Percentiles rank a stretch among this genome's conserved stretches.
These are phyloP conservation scores for Samsoniella hepiali DNA, from an alignment of 2,329 filamentous ascomycete genomes.

Conservation along the genomic window DNA sequence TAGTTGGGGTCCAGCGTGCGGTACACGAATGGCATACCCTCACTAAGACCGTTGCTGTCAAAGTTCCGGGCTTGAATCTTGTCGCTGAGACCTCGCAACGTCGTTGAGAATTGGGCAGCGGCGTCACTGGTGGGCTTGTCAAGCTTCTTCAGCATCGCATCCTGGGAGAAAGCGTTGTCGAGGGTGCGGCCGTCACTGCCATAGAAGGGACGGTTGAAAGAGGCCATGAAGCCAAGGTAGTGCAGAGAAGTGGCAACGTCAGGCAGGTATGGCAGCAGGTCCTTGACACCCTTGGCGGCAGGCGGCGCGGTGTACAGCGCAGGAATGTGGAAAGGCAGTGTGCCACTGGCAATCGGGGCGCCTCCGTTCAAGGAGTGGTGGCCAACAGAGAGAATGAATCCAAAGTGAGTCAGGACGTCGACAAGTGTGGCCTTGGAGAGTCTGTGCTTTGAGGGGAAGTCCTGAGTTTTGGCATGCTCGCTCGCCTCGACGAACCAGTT, in stretches of 20 bases:
- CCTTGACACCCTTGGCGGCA: slow-evolving; percentile 35
- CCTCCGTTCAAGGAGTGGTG: slow-evolving; percentile 45
- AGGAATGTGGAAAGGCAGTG: slow-evolving; percentile 41
- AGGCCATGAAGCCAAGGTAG: slow-evolving; percentile 36
- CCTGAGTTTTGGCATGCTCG: slow-evolving; percentile 33
- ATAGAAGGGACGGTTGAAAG: slow-evolving; percentile 41
- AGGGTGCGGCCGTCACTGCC: slow-evolving; percentile 36
- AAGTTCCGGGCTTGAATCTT: slow-evolving; percentile 38
- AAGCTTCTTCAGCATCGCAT: slow-evolving; percentile 32
- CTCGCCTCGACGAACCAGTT: slow-evolving; percentile 43
- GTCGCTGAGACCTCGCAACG: slow-evolving; percentile 38
- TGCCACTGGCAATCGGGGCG: slow-evolving; percentile 35
- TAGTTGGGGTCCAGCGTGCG: slow-evolving; percentile 23
- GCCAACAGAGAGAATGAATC: slow-evolving; percentile 27
- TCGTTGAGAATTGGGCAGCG: slow-evolving; percentile 32
- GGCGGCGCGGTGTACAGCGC: slow-evolving; percentile 40
- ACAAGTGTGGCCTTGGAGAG: slow-evolving; percentile 31
- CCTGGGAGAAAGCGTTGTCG: slow-evolving; percentile 40
- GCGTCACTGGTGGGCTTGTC: slow-evolving; percentile 32
- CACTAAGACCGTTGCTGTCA: slow-evolving; percentile 39
- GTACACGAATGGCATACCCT: slow-evolving; percentile 47
- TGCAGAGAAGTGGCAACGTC: slow-evolving; percentile 30
- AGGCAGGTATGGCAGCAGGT: slow-evolving; percentile 37
- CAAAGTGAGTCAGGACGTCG: slow-evolving; percentile 38
- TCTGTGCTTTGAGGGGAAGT: slow-evolving; percentile 37